Conservation (phyloP, 169 alveolate genomes). For the Cryptosporidium sp. region DNA sequence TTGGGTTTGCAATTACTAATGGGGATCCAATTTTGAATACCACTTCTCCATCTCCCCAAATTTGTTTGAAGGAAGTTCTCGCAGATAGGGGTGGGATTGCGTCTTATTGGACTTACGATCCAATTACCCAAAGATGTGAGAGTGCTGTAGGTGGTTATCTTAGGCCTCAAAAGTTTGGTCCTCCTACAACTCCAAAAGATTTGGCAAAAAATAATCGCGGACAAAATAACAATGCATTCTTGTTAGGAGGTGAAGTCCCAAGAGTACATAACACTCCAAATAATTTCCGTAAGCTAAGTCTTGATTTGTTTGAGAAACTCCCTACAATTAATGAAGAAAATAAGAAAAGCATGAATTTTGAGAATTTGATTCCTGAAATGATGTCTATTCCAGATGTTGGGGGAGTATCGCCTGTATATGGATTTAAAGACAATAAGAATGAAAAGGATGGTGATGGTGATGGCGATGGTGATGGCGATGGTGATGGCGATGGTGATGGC, state of each 20-base stretch:
- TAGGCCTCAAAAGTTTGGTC: slow-evolving; percentile 74
- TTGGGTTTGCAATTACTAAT: slow-evolving; percentile 71
- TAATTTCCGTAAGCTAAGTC: slow-evolving; percentile 15
- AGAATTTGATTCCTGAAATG: slow-evolving; percentile 21
- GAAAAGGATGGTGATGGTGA: neutral
- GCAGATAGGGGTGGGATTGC: slow-evolving; percentile 74
- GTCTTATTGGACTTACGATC: slow-evolving; percentile 66
- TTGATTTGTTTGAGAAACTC: neutral
- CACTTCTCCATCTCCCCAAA: slow-evolving; percentile 70
- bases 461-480: neutral
- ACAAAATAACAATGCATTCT: slow-evolving; percentile 20
- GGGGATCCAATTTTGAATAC: slow-evolving; percentile 61
- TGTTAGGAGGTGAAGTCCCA: slow-evolving; percentile 68
- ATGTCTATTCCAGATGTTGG: slow-evolving; percentile 55
- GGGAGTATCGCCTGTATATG: slow-evolving; percentile 21
- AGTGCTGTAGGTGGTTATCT: slow-evolving; percentile 64
- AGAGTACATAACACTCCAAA: neutral
- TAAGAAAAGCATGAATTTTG: neutral
- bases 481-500: too few species aligned
- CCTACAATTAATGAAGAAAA: slow-evolving; percentile 21
- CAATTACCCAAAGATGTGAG: slow-evolving; percentile 75
- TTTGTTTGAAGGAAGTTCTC: slow-evolving; percentile 54
- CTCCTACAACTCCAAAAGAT: slow-evolving; percentile 23
- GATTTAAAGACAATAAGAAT: neutral
- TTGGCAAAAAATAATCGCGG: neutral